phyloP scores from a whole-genome alignment of 139 green algal genomes.

The Asterochloris erici region DNA sequence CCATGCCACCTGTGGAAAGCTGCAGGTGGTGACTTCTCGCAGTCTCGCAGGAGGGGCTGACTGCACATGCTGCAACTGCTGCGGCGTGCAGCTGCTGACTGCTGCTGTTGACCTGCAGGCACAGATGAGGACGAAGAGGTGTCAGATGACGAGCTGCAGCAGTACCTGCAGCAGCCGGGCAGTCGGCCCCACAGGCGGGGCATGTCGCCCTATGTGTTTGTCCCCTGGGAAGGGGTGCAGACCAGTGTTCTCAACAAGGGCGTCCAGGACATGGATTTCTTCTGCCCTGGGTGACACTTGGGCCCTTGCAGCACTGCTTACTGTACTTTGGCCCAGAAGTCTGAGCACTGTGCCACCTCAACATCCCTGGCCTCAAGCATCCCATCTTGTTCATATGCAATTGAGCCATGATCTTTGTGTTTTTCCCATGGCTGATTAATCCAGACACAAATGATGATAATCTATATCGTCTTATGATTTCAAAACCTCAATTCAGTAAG shows the following conservation, averaged over 20 bases:
- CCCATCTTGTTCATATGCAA: too few relatives aligned
- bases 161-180: slow-evolving; percentile 1
- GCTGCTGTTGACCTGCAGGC: not conserved
- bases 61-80: not conserved
- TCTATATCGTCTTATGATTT: too few relatives aligned
- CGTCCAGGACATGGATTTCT: slow-evolving; percentile 75
- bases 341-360: not conserved
- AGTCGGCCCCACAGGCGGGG: slow-evolving; percentile 49
- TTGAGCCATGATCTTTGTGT: too few relatives aligned
- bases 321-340: slow-evolving; percentile 38
- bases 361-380: too few relatives aligned
- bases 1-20: too few relatives aligned
- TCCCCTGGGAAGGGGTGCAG: slow-evolving; percentile 62
- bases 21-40: not conserved
- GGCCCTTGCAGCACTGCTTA: not conserved
- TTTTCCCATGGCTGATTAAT: too few relatives aligned
- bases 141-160: slow-evolving; percentile 8
- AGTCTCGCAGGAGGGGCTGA: not conserved
- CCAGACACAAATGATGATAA: too few relatives aligned
- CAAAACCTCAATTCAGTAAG: too few relatives aligned
- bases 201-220: slow-evolving; percentile 62
- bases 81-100: not conserved
- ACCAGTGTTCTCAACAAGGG: slow-evolving; percentile 63
- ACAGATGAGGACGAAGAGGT: slow-evolving; percentile 13
- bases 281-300: slow-evolving; percentile 47